Conservation (phyloP, 148 eudicot genomes). For the Selenicereus undatus region DNA sequence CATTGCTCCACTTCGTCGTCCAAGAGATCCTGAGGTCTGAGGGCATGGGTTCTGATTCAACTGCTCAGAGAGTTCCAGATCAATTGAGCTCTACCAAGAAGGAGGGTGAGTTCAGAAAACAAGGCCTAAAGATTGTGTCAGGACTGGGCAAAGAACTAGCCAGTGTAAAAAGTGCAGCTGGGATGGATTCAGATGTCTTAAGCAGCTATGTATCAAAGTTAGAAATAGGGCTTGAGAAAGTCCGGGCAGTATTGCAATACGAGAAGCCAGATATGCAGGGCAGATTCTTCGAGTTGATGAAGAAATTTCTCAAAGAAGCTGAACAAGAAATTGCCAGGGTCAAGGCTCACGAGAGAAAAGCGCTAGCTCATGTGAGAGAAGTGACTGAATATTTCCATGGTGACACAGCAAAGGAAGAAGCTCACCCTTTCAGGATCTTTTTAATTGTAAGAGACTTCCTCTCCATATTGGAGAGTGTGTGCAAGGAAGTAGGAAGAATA, state of each 20-base stretch:
- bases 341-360: slow-evolving; percentile 46
- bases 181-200: slow-evolving; percentile 88
- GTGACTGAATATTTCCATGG: slow-evolving; percentile 55
- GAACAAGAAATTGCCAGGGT: slow-evolving; percentile 38
- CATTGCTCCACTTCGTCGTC: slow-evolving; percentile 95
- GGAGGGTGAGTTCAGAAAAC: slow-evolving; percentile 73
- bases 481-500: slow-evolving; percentile 71
- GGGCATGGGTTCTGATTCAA: slow-evolving; percentile 38
- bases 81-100: slow-evolving; percentile 40
- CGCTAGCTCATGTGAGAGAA: slow-evolving; percentile 43
- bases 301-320: slow-evolving; percentile 32
- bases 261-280: slow-evolving; percentile 59
- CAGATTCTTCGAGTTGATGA: slow-evolving; percentile 56
- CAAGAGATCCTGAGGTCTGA: slow-evolving; percentile 90
- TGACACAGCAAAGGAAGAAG: slow-evolving; percentile 54
- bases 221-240: slow-evolving; percentile 77
- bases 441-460: slow-evolving; percentile 62
- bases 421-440: slow-evolving; percentile 65
- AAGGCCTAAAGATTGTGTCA: slow-evolving; percentile 74
- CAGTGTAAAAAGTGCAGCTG: slow-evolving; percentile 82
- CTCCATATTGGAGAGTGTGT: slow-evolving; percentile 50
- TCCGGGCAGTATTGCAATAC: slow-evolving; percentile 48
- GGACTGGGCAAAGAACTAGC: slow-evolving; percentile 76
- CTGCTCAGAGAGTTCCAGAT: slow-evolving; percentile 23
- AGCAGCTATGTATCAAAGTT: slow-evolving; percentile 81